Base-by-base conservation (phyloP, 371 early-diverging fungal genomes). In the Racocetra persica region DNA sequence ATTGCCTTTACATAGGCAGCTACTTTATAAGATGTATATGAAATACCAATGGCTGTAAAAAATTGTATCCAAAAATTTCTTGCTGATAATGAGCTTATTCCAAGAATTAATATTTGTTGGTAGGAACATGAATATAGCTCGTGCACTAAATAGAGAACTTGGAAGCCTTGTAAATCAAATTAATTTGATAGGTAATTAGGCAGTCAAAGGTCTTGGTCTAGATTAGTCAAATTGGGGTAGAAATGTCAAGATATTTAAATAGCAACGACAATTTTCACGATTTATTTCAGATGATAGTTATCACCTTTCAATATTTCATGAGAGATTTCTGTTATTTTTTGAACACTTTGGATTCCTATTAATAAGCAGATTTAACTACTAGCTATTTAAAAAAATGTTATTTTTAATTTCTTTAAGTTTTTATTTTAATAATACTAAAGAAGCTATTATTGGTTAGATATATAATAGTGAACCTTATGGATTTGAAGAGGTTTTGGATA, bases 101-200 rank as follows among this genome's bases (percentile, higher is more conserved):
- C 98, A 38, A 91, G 90, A 97, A 84, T 86, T 98, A 13, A 94
- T 98, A 60, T 97, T 98, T 81, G 88, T 98, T 26, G 94, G 94
- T 8, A 87, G 97, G 65, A 98, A 96, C 81, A 92, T 97, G 93
- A 95, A 96, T 81, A 93, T 96, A 76, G 93, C 95, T 8, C 88
- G 95, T 1, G 91, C 95, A 18, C 93, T 93, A 78, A 98, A 98
- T 86, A 95, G 95, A 84, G 84, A 88, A 6, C 83, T 95, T 22
- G 95, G 96, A 18, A 92, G 92, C 6, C 97, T 96, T 0, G 95
- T 98, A 45, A 95, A 98, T 75, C 90, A 97, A 18, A 93, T 96
- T 83, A 94, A 93, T 83, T 83, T 95, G 13, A 96, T 96, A 92
- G 96, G 95, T 0, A 86, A 91, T 26, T 95, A 92, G 88, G 97